phyloP scores from a whole-genome alignment of 129 eudicot species.

The Glebionis coronaria region DNA sequence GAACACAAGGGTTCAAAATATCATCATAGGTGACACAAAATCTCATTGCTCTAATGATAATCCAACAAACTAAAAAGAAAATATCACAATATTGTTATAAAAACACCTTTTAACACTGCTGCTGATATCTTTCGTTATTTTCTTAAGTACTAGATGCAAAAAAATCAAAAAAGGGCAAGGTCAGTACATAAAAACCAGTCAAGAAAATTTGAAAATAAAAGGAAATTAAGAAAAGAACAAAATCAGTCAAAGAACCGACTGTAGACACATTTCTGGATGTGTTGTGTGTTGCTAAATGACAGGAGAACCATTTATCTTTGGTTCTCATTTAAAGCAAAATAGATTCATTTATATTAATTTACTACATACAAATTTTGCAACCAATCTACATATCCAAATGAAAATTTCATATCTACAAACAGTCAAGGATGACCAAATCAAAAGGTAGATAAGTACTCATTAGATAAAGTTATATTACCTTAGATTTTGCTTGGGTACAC shows the following conservation, averaged over 20 bases:
- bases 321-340: too few relatives aligned
- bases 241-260: background rate
- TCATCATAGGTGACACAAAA: background rate
- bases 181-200: too few relatives aligned
- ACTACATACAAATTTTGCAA: too few relatives aligned
- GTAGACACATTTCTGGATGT: too few relatives aligned
- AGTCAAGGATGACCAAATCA: background rate
- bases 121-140: slow-evolving; percentile 18
- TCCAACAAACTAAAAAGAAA: slow-evolving; percentile 15
- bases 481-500: slow-evolving; percentile 84
- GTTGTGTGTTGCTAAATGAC: too few relatives aligned
- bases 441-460: background rate
- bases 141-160: slow-evolving; percentile 17
- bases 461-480: slow-evolving; percentile 38
- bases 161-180: background rate
- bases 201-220: too few relatives aligned
- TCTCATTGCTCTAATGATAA: slow-evolving; percentile 10
- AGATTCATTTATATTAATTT: too few relatives aligned
- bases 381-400: too few relatives aligned
- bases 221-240: too few relatives aligned
- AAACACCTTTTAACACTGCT: slow-evolving; percentile 9
- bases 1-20: slow-evolving; percentile 8
- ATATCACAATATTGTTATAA: slow-evolving; percentile 19
- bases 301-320: too few relatives aligned
- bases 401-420: too few relatives aligned